Base-by-base conservation (phyloP, 1,284 basidiomycete species). In the Ganoderma sinense region DNA sequence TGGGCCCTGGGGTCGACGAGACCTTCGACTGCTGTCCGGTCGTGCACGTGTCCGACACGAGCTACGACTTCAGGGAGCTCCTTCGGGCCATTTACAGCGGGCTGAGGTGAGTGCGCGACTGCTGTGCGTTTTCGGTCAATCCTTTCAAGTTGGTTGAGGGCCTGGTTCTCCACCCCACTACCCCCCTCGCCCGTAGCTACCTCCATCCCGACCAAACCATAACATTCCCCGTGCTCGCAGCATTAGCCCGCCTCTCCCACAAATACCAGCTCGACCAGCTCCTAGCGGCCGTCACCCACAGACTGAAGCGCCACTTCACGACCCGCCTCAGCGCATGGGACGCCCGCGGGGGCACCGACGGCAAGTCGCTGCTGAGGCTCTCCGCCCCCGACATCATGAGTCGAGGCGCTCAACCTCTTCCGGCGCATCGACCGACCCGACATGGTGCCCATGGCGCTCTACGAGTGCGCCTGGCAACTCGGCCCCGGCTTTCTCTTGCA, bases 11-110 rank as follows among this genome's bases (percentile, higher is more conserved):
- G 31, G 45, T 20, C 6, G 18, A n/a, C 20, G 65, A 68, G 40
- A 33, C 41, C 18, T 1, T 66, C 20, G 70, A 67, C 23, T 67
- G 64, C 4, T 63, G 55, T 40, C 67, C 70, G 1, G 56, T 66
- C n/a, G 67, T 71, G 26, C 70, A 64, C 11, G 31, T 66, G 5
- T 53, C 64, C 2, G 70, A 71, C 53, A 67, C 70, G 11, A 10
- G 26, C 36, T 59, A 71, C n/a, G 70, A 71, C 45, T 63, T 68
- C 29, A 45, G 48, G 40, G 48, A 71, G 40, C 60, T 71, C 16
- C 59, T 68, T 18, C 62, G 45, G 4, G 70, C 40, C 16, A 20
- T 68, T 2, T 67, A 66, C 45, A 67, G 67, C 36, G 69, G 69
- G 5, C 4, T 56, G 2, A 53, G n/a, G 62, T 63, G 18, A 23